Conservation (phyloP, 139 green algal genomes). For the Pedinophyceae sp. region DNA sequence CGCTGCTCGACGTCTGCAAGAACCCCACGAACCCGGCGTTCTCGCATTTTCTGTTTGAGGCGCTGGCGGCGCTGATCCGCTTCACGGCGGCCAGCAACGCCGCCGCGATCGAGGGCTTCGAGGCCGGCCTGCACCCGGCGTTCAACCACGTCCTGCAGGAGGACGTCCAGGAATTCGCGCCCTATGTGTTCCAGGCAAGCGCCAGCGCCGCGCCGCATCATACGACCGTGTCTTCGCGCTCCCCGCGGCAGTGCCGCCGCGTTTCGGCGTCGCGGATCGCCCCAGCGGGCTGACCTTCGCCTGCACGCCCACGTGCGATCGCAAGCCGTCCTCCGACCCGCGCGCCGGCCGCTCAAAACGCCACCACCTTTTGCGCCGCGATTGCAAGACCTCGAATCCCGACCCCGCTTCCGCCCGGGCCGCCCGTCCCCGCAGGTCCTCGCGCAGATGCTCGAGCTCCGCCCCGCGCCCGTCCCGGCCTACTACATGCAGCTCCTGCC, state of each 20-base stretch:
- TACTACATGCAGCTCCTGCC: slow-evolving; percentile 76
- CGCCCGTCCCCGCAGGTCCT: no score
- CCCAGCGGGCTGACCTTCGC: no score
- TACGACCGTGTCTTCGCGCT: no score
- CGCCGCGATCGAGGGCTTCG: slow-evolving; percentile 34
- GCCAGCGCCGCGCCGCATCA: no score
- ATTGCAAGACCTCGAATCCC: no score
- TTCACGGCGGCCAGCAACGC: slow-evolving; percentile 19
- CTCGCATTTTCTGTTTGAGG: slow-evolving; percentile 98
- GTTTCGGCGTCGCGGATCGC: no score
- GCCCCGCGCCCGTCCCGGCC: slow-evolving; percentile 27
- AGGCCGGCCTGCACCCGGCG: slow-evolving; percentile 80
- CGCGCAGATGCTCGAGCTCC: slow-evolving; percentile 75
- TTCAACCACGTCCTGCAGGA: slow-evolving; percentile 77
- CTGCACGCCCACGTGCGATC: slow-evolving; percentile 18
- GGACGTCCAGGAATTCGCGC: slow-evolving; percentile 61
- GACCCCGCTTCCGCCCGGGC: no score
- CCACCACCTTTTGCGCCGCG: no score
- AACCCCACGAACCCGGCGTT: slow-evolving; percentile 91
- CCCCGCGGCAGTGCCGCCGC: no score
- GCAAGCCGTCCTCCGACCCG: no score
- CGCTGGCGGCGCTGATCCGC: slow-evolving; percentile 71
- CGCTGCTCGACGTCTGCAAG: slow-evolving; percentile 66
- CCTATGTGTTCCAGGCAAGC: slow-evolving; percentile 38
- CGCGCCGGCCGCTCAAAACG: no score